A percentile compares a stretch with the other conserved stretches of the same genome.
Conservation (phyloP, 1,284 basidiomycete species). For the Sutorius eximius region DNA sequence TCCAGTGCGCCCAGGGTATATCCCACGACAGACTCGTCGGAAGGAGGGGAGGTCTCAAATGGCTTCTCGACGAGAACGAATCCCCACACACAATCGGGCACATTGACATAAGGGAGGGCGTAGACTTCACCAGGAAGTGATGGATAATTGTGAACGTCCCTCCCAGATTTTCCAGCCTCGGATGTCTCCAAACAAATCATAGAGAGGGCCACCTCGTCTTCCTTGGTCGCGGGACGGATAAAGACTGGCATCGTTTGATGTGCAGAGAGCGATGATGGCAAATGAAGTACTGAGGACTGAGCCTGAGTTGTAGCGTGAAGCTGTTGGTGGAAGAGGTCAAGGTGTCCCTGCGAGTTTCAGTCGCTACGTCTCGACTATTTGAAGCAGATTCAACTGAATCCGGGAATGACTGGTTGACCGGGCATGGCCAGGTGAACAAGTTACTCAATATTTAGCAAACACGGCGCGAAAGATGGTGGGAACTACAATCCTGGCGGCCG, state of each 20-base stretch:
- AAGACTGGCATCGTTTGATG: conserved; percentile 41
- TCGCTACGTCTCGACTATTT: too few relatives aligned
- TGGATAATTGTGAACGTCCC: conserved; percentile 54
- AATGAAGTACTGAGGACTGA: too few relatives aligned
- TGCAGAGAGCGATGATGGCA: background rate
- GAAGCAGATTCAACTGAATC: too few relatives aligned
- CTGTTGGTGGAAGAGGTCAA: too few relatives aligned
- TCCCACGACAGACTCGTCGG: conserved; percentile 33
- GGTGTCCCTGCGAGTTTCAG: too few relatives aligned
- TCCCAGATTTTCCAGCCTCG: conserved; percentile 66
- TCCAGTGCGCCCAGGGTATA: conserved; percentile 30
- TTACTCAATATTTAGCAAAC: too few relatives aligned
- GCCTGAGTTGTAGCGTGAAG: too few relatives aligned
- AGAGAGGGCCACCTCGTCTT: conserved; percentile 58
- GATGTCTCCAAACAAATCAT: conserved; percentile 73
- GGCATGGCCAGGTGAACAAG: too few relatives aligned
- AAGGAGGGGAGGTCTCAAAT: conserved; percentile 26
- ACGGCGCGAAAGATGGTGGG: too few relatives aligned
- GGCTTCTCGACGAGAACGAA: conserved; percentile 66
- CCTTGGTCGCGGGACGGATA: conserved; percentile 56
- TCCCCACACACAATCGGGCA: conserved; percentile 60
- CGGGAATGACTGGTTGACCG: too few relatives aligned
- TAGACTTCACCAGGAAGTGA: conserved; percentile 70
- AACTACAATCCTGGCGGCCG: too few relatives aligned
- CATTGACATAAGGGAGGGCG: conserved; percentile 68